Base-by-base conservation (phyloP, 2,329 filamentous ascomycete genomes). In the Paecilomyces fulvus region DNA sequence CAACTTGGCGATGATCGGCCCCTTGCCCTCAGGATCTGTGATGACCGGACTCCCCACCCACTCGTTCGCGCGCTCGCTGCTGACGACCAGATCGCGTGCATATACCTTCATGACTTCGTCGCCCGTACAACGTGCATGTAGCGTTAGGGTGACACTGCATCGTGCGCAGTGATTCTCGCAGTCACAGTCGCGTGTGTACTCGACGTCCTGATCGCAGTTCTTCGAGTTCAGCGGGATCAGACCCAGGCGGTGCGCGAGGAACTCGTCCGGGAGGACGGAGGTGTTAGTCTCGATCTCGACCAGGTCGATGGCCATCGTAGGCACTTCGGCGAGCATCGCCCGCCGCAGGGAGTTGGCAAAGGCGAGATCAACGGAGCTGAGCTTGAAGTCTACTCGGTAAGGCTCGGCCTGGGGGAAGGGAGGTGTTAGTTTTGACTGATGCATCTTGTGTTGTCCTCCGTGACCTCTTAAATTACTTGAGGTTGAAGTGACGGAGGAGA, bases 221-320 rank as follows among this genome's bases (percentile, higher is more conserved):
- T 89, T 89, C 57, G 90, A 89, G 70, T 88, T 86, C 51, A 99
- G 83, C 0, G 94, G 94, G 56, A 97, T 85, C 51, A 97, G 84
- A 30, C 94, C 92, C 12, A 99, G 82, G 50, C 92, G 88, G 74
- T 97, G 92, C 52, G 90, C 88, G 63, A 99, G 86, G 74, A 97
- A 96, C 75, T 99, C 92, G 74, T 99, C 92, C 59, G 92, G 89
- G 12, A 97, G 84, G 3, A 96, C 92, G n/a, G 92, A 95, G 57
- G 88, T 95, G 79, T 99, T 99, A 67, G 82, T 83, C 69, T 95
- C 87, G 62, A 99, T 86, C 73, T 97, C 90, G 60, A 97, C 92
- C 12, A 96, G 83, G 69, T 99, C 92, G 72, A 97, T 92, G 61
- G 94, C 92, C 65, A 97, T 86, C 23, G 90, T 96, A 10, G 92